These are phyloP conservation scores for Fomitopsis palustris DNA, from an alignment of 1,284 basidiomycete genomes.

Conservation along the genomic window DNA sequence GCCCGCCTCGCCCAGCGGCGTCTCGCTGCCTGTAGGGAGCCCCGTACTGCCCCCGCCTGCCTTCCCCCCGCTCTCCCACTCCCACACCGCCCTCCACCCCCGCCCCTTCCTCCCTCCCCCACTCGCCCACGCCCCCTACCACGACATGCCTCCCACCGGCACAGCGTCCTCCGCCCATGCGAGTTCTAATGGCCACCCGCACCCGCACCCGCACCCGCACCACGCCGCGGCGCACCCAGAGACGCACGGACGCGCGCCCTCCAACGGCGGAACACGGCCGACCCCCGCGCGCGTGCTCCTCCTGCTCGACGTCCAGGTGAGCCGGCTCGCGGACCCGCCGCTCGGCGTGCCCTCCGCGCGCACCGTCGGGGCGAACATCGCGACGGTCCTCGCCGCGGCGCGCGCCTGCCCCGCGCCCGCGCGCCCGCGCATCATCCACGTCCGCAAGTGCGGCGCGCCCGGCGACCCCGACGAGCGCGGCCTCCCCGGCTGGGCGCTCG, in stretches of 20 bases:
- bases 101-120: not conserved
- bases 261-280: not conserved
- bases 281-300: constrained; percentile 45
- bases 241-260: not conserved
- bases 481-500: constrained; percentile 55
- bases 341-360: constrained; percentile 47
- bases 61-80: not conserved
- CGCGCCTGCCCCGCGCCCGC: constrained; percentile 45
- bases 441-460: constrained; percentile 57
- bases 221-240: not conserved
- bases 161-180: no score
- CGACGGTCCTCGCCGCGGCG: constrained; percentile 45
- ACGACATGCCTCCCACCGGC: not conserved
- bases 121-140: not conserved
- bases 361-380: constrained; percentile 44
- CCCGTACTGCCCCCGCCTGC: not conserved
- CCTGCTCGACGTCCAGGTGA: constrained; percentile 54
- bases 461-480: constrained; percentile 57
- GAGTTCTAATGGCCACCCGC: not conserved
- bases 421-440: constrained; percentile 59
- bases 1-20: not conserved
- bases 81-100: not conserved
- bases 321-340: constrained; percentile 44
- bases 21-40: not conserved
- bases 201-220: not conserved